Evolutionary conservation across 805 yeast species (phyloP), one percentile per base, ranked within the genome.

Genomic region (Cyberlindnera galapagoensis): DNA sequence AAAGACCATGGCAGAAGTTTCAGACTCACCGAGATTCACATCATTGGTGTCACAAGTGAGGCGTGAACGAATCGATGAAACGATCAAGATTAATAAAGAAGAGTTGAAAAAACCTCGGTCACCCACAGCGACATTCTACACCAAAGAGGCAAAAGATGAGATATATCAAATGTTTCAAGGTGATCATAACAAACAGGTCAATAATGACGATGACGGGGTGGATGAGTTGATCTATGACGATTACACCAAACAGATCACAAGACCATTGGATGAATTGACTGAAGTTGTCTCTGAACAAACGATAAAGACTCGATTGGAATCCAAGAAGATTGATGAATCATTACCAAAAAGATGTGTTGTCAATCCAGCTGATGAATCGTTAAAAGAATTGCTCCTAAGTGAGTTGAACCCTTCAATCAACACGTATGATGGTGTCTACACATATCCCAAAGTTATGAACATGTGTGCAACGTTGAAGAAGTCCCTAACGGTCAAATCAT

Each of bases 91-190:
- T 18, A 29, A 38, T 21, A 35, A 31, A 19, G 26, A 28, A 7
- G 30, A 21, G 17, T 31, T 47, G n/a, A 41, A 40, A 18, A 48
- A 53, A 19, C 69, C 74, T 4, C 60, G 65, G 10, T 80, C 94
- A 0, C 94, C 94, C 1, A 86, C 95, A 0, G 69, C 81, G 42
- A 87, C 96, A 0, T 59, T 79, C 49, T 80, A 70, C 50, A 80
- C 95, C 1, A 74, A 76, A 31, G 74, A 76, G 46, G 90, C 95
- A 3, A 70, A 76, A 35, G 71, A 74, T 34, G 95, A 85, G 44
- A 78, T 86, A 0, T 62, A 71, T 40, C 69, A 73, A 11, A 82
- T 86, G 86, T 82, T 85, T 52, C 83, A 80, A 47, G 74, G 69
- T 30, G 73, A 74, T 1, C 56, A 65, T 23, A 56, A 65, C 4